Conservation (phyloP, 176 grass and related monocot species). For the Themeda triandra region DNA sequence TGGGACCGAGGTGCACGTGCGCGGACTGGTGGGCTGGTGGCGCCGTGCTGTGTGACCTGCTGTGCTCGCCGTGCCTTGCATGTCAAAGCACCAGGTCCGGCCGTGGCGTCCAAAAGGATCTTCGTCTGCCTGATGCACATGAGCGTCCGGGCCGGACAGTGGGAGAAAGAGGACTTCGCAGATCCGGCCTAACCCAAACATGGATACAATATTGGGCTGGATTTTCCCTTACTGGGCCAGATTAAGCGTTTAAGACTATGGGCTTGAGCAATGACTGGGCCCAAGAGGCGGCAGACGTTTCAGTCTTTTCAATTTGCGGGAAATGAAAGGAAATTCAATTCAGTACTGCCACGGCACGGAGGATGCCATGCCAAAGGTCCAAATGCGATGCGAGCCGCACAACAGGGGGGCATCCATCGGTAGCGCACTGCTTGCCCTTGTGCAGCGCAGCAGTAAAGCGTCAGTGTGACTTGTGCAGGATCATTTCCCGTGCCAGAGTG, state of each 20-base stretch:
- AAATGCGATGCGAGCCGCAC: not conserved
- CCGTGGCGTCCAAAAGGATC: not conserved
- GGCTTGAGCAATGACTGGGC: not conserved
- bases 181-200: not conserved
- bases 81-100: not conserved
- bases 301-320: not conserved
- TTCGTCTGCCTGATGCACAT: not conserved
- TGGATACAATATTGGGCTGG: not conserved
- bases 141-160: not conserved
- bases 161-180: not conserved
- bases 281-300: not conserved
- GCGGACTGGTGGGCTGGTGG: not conserved
- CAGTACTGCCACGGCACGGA: not conserved
- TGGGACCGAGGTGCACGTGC: not conserved
- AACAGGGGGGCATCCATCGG: not conserved
- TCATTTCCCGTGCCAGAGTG: slow-evolving; percentile 15
- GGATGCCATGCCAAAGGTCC: too few species aligned
- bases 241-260: not conserved
- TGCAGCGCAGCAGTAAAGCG: not conserved
- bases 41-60: not conserved
- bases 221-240: not conserved
- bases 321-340: not conserved
- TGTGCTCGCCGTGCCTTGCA: not conserved
- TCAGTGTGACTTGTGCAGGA: not conserved
- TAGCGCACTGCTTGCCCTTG: not conserved